Evolutionary conservation across 2,329 filamentous ascomycete species (phyloP).

Genomic region (Aspergillus floridensis): DNA sequence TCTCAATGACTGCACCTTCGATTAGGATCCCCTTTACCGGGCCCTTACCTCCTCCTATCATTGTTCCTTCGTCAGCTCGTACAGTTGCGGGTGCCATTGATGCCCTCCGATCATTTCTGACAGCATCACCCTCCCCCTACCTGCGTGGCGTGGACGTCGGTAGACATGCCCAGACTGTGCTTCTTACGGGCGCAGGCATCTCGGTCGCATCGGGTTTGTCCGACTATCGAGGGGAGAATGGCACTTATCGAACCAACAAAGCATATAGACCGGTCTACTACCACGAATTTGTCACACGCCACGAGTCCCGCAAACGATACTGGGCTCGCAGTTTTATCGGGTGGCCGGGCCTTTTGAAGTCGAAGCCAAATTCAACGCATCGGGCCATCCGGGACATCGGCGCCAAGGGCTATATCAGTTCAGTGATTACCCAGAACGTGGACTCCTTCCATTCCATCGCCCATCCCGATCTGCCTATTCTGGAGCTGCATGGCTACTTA

Average conservation of each 20-base stretch:
- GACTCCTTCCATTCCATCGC: conserved; percentile 85
- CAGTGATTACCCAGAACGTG: conserved; percentile 92
- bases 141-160: conserved; percentile 46
- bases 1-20: conserved; percentile 65
- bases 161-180: conserved; percentile 57
- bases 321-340: conserved; percentile 95
- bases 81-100: conserved; percentile 70
- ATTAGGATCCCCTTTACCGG: conserved; percentile 91
- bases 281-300: conserved; percentile 77
- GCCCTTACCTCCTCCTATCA: conserved; percentile 69
- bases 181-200: conserved; percentile 82
- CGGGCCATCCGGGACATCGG: conserved; percentile 71
- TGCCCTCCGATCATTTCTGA: conserved; percentile 75
- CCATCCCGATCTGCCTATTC: conserved; percentile 70
- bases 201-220: conserved; percentile 90
- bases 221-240: conserved; percentile 85
- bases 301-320: conserved; percentile 86
- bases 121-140: conserved; percentile 53
- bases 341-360: conserved; percentile 77
- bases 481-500: conserved; percentile 91
- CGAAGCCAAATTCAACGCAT: conserved; percentile 78
- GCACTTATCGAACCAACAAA: conserved; percentile 90
- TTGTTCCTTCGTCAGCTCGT: conserved; percentile 70
- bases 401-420: conserved; percentile 67
- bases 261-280: conserved; percentile 89